Conservation (phyloP, 2,329 filamentous ascomycete species). For the Cladosporium oxysporum region DNA sequence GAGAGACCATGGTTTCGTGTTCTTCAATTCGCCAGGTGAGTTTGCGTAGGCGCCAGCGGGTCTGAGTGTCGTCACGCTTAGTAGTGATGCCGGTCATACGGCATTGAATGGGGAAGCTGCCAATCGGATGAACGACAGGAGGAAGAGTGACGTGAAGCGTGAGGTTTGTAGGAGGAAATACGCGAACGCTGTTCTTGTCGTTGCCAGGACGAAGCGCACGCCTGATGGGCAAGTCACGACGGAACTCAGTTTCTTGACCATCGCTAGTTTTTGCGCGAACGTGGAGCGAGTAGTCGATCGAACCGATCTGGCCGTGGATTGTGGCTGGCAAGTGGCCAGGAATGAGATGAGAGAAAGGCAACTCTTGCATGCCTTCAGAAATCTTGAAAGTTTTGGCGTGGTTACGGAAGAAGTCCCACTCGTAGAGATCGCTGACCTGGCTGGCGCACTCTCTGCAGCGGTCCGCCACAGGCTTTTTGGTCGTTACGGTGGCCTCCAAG, state of each 20-base stretch:
- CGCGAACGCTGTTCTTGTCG: constrained; percentile 86
- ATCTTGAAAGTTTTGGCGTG: constrained; percentile 43
- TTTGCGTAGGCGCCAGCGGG: constrained; percentile 86
- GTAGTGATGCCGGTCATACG: constrained; percentile 83
- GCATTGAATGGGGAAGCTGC: constrained; percentile 76
- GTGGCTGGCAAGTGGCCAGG: constrained; percentile 83
- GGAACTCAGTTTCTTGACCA: constrained; percentile 64
- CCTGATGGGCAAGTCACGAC: constrained; percentile 70
- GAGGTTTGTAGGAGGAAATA: constrained; percentile 95
- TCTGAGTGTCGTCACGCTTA: constrained; percentile 66
- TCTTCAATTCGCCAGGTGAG: constrained; percentile 93
- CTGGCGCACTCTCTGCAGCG: constrained; percentile 77
- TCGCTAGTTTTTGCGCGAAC: constrained; percentile 64
- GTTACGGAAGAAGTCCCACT: constrained; percentile 73
- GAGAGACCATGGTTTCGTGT: constrained; percentile 74
- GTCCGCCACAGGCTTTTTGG: constrained; percentile 77
- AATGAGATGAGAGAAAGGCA: constrained; percentile 87
- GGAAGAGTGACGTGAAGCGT: constrained; percentile 81
- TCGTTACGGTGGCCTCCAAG: constrained; percentile 69
- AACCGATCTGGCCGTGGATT: constrained; percentile 71
- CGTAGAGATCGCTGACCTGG: constrained; percentile 71
- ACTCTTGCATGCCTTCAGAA: constrained; percentile 66
- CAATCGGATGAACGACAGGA: constrained; percentile 81
- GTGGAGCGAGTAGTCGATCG: constrained; percentile 76
- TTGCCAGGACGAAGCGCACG: constrained; percentile 76